A percentile compares a stretch with the other conserved stretches of the same genome.
Evolutionary conservation across 1,284 basidiomycete genomes (phyloP).

Genomic region (Porphyrellus sp.): DNA sequence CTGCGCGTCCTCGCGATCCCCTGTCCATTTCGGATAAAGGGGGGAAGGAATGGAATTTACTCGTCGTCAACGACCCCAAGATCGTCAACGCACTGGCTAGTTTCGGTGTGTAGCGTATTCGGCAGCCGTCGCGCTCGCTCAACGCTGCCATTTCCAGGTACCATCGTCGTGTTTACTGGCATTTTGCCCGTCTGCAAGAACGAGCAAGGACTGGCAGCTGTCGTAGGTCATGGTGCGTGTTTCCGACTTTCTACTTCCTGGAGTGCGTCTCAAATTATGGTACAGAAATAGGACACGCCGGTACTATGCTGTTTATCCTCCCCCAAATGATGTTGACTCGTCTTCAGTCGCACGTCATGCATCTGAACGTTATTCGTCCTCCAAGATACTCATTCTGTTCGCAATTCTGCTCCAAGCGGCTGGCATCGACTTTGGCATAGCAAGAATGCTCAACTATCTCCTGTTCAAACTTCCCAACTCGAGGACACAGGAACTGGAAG

Average conservation of each 20-base stretch:
- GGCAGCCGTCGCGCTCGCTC: background rate
- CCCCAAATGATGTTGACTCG: conserved; percentile 3
- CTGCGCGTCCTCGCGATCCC: conserved; percentile 25
- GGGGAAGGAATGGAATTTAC: conserved; percentile 65
- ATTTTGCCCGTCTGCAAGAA: conserved; percentile 79
- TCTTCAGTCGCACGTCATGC: conserved; percentile 69
- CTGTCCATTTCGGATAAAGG: conserved; percentile 27
- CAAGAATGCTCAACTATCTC: conserved; percentile 47
- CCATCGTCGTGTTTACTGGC: conserved; percentile 88
- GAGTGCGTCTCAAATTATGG: background rate
- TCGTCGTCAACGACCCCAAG: conserved; percentile 76
- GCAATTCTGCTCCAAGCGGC: conserved; percentile 47
- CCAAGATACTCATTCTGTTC: conserved; percentile 53
- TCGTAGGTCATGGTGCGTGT: conserved; percentile 77
- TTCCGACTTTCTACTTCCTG: background rate
- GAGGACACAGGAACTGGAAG: conserved; percentile 78
- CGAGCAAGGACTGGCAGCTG: conserved; percentile 82
- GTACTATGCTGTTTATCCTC: conserved; percentile 34
- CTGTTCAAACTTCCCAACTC: conserved; percentile 82
- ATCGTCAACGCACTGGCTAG: conserved; percentile 80
- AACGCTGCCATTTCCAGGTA: conserved; percentile 39
- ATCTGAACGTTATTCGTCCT: conserved; percentile 64
- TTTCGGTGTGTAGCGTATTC: conserved; percentile 51
- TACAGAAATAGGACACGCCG: conserved; percentile 84
- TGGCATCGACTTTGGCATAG: conserved; percentile 57